phyloP scores from a whole-genome alignment of 129 eudicot species.

The Artemisia annua region DNA sequence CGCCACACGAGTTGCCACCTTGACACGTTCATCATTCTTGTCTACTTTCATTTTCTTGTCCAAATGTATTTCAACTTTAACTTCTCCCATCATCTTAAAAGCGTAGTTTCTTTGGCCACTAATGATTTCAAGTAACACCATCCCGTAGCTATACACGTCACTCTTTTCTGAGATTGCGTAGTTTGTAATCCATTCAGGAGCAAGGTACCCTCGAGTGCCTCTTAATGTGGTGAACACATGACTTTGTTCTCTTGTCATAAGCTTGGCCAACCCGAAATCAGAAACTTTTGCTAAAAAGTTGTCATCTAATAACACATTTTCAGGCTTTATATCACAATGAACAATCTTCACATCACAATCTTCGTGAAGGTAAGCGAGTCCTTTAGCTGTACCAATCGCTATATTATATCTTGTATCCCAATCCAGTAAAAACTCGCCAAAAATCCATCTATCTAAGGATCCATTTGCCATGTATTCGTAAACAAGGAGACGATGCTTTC shows the following conservation, averaged over 20 bases:
- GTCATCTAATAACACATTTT: conserved; percentile 75
- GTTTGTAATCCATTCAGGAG: conserved; percentile 88
- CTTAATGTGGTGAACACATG: conserved; percentile 66
- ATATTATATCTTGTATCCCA: conserved; percentile 48
- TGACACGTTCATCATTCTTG: conserved; percentile 57
- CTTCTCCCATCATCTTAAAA: conserved; percentile 73
- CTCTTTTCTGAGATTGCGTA: conserved; percentile 52
- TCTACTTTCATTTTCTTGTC: conserved; percentile 43
- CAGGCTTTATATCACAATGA: conserved; percentile 83
- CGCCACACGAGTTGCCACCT: conserved; percentile 60
- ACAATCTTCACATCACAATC: conserved; percentile 76
- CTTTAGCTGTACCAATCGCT: conserved; percentile 76
- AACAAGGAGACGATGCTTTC: neutral
- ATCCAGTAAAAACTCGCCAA: neutral
- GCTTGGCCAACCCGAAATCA: conserved; percentile 82
- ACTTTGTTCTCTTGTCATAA: conserved; percentile 84
- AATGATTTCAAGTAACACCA: conserved; percentile 78
- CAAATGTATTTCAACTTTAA: conserved; percentile 43
- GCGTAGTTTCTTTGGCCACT: conserved; percentile 75
- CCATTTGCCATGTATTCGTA: conserved; percentile 1
- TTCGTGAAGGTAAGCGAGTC: conserved; percentile 82
- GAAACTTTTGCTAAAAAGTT: conserved; percentile 69
- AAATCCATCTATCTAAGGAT: neutral
- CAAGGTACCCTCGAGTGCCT: conserved; percentile 84
- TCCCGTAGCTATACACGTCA: conserved; percentile 70